Percentiles rank a stretch among this genome's conserved stretches.
phyloP scores from a whole-genome alignment of 2,329 filamentous ascomycete genomes.

The Fusarium miscanthi region DNA sequence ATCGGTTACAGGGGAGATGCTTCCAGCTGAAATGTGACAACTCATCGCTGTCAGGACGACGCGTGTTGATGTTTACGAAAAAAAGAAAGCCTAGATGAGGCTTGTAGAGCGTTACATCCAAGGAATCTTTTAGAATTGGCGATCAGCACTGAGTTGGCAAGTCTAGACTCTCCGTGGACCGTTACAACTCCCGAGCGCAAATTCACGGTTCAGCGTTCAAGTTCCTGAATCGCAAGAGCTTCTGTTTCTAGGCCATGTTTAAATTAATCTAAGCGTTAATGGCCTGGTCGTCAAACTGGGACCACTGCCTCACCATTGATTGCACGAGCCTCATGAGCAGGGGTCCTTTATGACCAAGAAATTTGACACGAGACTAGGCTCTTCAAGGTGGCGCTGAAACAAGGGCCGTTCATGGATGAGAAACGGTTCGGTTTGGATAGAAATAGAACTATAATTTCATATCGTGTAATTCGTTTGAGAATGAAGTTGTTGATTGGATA shows the following conservation, averaged over 20 bases:
- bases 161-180: background rate
- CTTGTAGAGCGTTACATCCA: slow-evolving; percentile 5
- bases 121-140: slow-evolving; percentile 18
- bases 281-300: slow-evolving; percentile 8
- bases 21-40: slow-evolving; percentile 10
- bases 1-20: slow-evolving; percentile 15
- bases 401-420: slow-evolving; percentile 8
- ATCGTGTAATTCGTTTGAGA: background rate
- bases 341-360: slow-evolving; percentile 8
- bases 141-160: slow-evolving; percentile 37
- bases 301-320: slow-evolving; percentile 40
- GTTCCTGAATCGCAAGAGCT: slow-evolving; percentile 7
- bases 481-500: background rate
- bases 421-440: background rate
- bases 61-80: slow-evolving; percentile 16
- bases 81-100: background rate
- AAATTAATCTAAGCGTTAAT: background rate
- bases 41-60: slow-evolving; percentile 19
- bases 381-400: slow-evolving; percentile 32
- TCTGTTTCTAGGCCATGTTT: slow-evolving; percentile 1
- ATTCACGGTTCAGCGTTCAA: slow-evolving; percentile 3
- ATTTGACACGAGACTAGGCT: slow-evolving; percentile 26
- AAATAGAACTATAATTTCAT: background rate
- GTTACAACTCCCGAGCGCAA: slow-evolving; percentile 18
- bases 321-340: slow-evolving; percentile 28